Base-by-base conservation (phyloP, 2,329 filamentous ascomycete genomes). In the Botrytis elliptica region DNA sequence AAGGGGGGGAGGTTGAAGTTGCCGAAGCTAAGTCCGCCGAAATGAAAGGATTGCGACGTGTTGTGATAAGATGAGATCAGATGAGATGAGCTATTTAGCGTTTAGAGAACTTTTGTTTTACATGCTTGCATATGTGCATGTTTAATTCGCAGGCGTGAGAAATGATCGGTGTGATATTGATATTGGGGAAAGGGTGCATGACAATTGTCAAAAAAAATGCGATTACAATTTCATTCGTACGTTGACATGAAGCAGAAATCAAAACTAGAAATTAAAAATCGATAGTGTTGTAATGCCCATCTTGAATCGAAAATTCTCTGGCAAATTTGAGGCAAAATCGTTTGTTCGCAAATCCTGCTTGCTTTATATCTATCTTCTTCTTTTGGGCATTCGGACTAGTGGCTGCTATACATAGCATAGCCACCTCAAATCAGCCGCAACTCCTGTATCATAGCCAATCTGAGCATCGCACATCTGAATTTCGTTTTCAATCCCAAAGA, bases 341-440 rank as follows among this genome's bases (percentile, higher is more conserved):
- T 25, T 10, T 52, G 22, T 25, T 25, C 25, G 49, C 25, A 52
- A 52, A 25, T n/a, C 22, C 4, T n/a, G 25, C 25, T 52, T 52
- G 10, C 25, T 14, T 52, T n/a, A 25, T 52, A 4, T 12, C 25
- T 52, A 4, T 12, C 25, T 33, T 20, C n/a, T 57, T 9, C 8
- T 25, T 10, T 10, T 22, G 25, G 8, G 9, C 3, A 49, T 25
- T 49, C 25, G 20, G 20, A 25, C 46, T 25, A 4, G 46, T 49
- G n/a, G 52, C 52, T 16, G n/a, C 52, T 57, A 57, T 57, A 57
- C 36, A 57, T 69, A 69, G 66, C 49, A 69, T 38, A 69, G n/a
- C 66, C 66, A 69, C 49, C 49, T 42, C n/a, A 57, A 29, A 57
- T 69, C 66, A 57, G 66, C 66, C 25, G 66, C 66, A 18, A 69